Evolutionary conservation across 306 rosid genomes (phyloP).

Genomic region (Dryas octopetala): DNA sequence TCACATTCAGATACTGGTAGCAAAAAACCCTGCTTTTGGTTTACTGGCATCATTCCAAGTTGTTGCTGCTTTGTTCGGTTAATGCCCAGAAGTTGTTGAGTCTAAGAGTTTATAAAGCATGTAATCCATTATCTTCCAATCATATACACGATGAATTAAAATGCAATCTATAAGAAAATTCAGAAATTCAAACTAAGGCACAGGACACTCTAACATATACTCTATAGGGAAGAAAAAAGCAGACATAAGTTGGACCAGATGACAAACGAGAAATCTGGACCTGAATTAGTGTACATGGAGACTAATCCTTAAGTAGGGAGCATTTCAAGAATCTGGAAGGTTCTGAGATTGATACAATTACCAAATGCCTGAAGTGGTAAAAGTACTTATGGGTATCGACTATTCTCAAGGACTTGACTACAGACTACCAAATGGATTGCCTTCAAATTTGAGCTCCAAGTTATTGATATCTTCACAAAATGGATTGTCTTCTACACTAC

Average conservation of each 20-base stretch:
- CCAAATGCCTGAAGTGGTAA: neutral
- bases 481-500: neutral
- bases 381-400: neutral
- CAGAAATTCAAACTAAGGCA: neutral
- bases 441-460: neutral
- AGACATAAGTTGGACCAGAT: neutral
- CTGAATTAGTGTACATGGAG: neutral
- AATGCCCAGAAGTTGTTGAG: conserved; percentile 53
- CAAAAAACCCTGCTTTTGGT: conserved; percentile 60
- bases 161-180: conserved; percentile 6
- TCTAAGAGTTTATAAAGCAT: conserved; percentile 40
- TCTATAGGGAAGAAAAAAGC: neutral
- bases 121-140: conserved; percentile 11
- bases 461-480: no score
- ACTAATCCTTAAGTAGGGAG: neutral
- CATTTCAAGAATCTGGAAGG: neutral
- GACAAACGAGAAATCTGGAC: neutral
- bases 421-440: neutral
- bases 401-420: neutral
- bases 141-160: conserved; percentile 3
- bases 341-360: neutral
- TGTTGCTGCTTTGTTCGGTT: conserved; percentile 43
- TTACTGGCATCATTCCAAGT: conserved; percentile 45
- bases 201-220: neutral
- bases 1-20: conserved; percentile 79